These are phyloP conservation scores for Phtheirospermum japonicum DNA, from an alignment of 257 asterid species.

Conservation along the genomic window DNA sequence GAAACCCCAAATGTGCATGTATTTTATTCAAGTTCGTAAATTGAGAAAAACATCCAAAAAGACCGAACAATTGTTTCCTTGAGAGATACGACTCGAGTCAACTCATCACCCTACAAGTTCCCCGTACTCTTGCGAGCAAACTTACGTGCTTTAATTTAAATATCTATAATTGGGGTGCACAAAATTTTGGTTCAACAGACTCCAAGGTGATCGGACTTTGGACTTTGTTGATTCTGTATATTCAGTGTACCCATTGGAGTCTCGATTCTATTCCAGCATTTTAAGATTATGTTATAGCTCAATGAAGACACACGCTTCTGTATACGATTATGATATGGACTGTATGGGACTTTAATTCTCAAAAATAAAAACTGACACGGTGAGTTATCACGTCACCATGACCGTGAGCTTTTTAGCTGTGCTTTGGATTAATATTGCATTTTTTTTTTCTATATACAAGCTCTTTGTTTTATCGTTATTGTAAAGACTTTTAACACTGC, in stretches of 20 bases:
- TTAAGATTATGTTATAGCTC: conserved; percentile 75
- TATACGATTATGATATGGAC: conserved; percentile 87
- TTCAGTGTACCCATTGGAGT: conserved; percentile 58
- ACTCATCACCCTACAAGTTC: no score
- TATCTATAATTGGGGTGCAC: no score
- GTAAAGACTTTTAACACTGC: no score
- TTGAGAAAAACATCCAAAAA: no score
- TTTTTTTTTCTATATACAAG: conserved; percentile 3
- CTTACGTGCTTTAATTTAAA: no score
- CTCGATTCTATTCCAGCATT: conserved; percentile 70
- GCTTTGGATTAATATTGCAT: conserved; percentile 21
- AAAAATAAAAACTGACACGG: conserved; percentile 84
- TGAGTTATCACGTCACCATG: conserved; percentile 35
- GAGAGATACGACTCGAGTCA: no score
- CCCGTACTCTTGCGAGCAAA: no score
- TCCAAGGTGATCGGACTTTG: conserved; percentile 63
- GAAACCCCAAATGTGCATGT: no score
- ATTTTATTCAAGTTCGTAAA: no score
- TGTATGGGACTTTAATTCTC: conserved; percentile 71
- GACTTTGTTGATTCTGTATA: conserved; percentile 76
- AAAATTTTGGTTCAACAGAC: no score
- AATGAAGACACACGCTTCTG: conserved; percentile 80
- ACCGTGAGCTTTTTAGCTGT: conserved; percentile 9
- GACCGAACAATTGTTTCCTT: no score
- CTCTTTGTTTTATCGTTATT: conserved; percentile 22